These are phyloP conservation scores for Porcisia hertigi DNA, from an alignment of 208 protist species.

Conservation along the genomic window DNA sequence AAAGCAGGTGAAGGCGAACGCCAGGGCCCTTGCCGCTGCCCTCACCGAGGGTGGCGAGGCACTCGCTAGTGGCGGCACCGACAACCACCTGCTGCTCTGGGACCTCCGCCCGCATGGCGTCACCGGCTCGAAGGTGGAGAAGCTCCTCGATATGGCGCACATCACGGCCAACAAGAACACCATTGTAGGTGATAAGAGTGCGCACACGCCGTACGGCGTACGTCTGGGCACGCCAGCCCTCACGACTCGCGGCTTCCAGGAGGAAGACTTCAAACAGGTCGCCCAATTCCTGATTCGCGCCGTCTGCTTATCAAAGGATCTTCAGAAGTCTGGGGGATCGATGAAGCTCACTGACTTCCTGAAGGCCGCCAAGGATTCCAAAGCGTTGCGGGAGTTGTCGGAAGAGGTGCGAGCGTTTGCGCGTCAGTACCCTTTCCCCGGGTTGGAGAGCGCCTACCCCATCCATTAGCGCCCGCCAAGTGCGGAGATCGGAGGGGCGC, in stretches of 20 bases:
- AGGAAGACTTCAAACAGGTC: slow-evolving; percentile 92
- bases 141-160: slow-evolving; percentile 85
- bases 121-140: slow-evolving; percentile 97
- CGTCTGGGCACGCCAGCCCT: slow-evolving; percentile 96
- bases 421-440: slow-evolving; percentile 84
- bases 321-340: slow-evolving; percentile 66
- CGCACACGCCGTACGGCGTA: slow-evolving; percentile 93
- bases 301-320: slow-evolving; percentile 75
- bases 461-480: slow-evolving; percentile 10
- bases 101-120: slow-evolving; percentile 95
- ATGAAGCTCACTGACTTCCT: slow-evolving; percentile 84
- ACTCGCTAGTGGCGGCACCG: slow-evolving; percentile 96
- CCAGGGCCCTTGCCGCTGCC: slow-evolving; percentile 73
- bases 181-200: slow-evolving; percentile 94
- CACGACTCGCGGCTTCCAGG: slow-evolving; percentile 93
- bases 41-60: slow-evolving; percentile 89
- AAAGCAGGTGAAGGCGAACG: slow-evolving; percentile 92
- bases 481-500: not conserved
- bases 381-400: slow-evolving; percentile 52
- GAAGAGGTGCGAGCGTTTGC: slow-evolving; percentile 85
- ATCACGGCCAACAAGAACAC: slow-evolving; percentile 99
- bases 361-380: slow-evolving; percentile 45
- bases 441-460: slow-evolving; percentile 57
- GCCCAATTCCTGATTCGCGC: slow-evolving; percentile 90
- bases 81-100: slow-evolving; percentile 98